Conservation (phyloP, 2,329 filamentous ascomycete species). For the Hysterium pulicare region DNA sequence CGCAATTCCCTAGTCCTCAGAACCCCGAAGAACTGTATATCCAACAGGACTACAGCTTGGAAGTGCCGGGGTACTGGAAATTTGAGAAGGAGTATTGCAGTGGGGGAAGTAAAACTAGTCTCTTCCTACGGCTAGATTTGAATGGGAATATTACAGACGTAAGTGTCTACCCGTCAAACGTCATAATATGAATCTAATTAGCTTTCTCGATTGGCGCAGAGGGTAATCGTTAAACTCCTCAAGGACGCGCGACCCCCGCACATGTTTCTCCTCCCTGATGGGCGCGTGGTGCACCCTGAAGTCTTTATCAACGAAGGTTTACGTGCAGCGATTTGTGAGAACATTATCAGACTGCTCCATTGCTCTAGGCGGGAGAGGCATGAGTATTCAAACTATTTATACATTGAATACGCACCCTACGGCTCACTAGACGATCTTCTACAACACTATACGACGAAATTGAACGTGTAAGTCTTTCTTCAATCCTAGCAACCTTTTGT, state of each 20-base stretch:
- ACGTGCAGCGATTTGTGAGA: not conserved
- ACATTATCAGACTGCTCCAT: not conserved
- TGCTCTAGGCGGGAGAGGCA: not conserved
- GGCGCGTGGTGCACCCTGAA: too few species aligned
- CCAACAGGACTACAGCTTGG: too few species aligned
- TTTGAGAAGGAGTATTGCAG: not conserved
- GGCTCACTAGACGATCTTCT: not conserved
- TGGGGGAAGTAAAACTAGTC: not conserved
- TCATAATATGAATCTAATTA: not conserved
- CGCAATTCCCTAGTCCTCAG: too few species aligned
- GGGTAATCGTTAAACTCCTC: not conserved
- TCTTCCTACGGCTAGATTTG: not conserved
- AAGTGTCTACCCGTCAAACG: not conserved
- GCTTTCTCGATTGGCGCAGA: not conserved
- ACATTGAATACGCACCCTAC: not conserved
- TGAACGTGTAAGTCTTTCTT: not conserved
- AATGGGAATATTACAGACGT: not conserved
- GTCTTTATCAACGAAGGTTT: not conserved
- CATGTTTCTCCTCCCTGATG: too few species aligned
- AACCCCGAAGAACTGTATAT: too few species aligned
- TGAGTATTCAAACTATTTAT: not conserved
- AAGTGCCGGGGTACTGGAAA: not conserved
- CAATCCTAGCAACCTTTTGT: not conserved
- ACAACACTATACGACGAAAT: not conserved
- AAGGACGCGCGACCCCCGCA: not conserved